Evolutionary conservation across 2,329 filamentous ascomycete species (phyloP), one percentile per base, ranked within the genome.

Genomic region (Trichoderma asperellum): DNA sequence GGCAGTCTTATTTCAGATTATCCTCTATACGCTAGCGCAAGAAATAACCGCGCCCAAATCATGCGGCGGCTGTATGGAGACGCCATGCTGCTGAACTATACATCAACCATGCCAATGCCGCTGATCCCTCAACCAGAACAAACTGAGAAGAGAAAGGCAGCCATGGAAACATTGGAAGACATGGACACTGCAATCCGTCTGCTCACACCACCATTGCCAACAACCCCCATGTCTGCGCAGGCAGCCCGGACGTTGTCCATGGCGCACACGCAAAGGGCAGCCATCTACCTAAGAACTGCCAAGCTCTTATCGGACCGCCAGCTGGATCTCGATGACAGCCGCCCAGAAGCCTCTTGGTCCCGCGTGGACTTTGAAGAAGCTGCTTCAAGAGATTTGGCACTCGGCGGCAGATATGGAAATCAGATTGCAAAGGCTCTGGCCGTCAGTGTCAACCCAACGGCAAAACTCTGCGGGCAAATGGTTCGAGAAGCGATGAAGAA

Each of bases 1-100:
- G 83, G 84, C 35, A 76, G 78, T 2, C 82, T 93, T 37, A 86
- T 93, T 52, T 75, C 81, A 2, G 79, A 85, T 29, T 77, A 88
- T 65, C 90, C 91, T 3, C 79, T 81, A 37, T 94, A 94, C 78
- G 91, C 91, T 27, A 92, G 90, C 72, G 90, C 89, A 6, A 86
- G 88, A 69, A 91, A 93, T 77, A 94, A 95, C 78, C 85, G 91
- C 61, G 92, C 90, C 2, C 92, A 94, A 77, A 84, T 90, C 10
- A 74, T 86, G 35, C 82, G 90, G 27, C 82, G 90, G 59, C 79
- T 89, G 68, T 88, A 90, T 71, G 89, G 89, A 12, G 89, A 91
- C 75, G 80, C 82, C 2, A 82, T 89, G 75, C 79, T 90, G 27
- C 77, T 88, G 43, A 73, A 77, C 29, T 76, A 80, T 29, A 79